Evolutionary conservation across 2,329 filamentous ascomycete species (phyloP), one percentile per base, ranked within the genome.

Genomic region (Fusarium cicatricum): DNA sequence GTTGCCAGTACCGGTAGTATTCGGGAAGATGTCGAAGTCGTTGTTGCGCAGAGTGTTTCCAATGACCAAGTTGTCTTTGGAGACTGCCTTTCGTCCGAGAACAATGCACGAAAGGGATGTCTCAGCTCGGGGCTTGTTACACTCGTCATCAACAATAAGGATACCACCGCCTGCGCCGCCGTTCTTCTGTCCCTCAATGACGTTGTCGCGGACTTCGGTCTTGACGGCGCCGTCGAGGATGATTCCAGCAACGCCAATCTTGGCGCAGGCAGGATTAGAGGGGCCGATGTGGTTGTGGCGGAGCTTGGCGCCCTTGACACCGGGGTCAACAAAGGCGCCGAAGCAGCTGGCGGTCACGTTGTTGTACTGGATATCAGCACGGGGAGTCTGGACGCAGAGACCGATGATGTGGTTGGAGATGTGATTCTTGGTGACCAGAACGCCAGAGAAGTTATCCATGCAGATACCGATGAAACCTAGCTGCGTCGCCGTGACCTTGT

Each of bases 331-430:
- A 44, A 70, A 72, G 26, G 69, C 62, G 3, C 70, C 75, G 26
- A 62, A 54, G 46, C 75, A 77, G 43, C 55, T 58, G 14, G 68
- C 58, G 0, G 45, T 59, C n/a, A 76, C 70, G 2, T 55, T 62
- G 33, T 77, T 77, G 54, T 73, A 50, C 28, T 68, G 60, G 2
- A 77, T 46, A 3, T 71, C 58, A 4, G 73, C 73, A 0, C 55
- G 40, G 5, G 68, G 59, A 2, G 73, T 75, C 58, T 76, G 73
- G 1, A 77, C 66, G 21, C 74, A 76, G 9, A 77, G 62, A 7
- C 67, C 74, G 33, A 74, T 65, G 15, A 3, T 15, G n/a, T 74
- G 68, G 4, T 66, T 65, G 2, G 69, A 67, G 17, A 76, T 56
- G 3, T 64, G 51, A 52, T 77, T 77, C 33, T 69, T 52, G 4